Conservation (phyloP, 345 rosid species). For the Salix koriyanagi region DNA sequence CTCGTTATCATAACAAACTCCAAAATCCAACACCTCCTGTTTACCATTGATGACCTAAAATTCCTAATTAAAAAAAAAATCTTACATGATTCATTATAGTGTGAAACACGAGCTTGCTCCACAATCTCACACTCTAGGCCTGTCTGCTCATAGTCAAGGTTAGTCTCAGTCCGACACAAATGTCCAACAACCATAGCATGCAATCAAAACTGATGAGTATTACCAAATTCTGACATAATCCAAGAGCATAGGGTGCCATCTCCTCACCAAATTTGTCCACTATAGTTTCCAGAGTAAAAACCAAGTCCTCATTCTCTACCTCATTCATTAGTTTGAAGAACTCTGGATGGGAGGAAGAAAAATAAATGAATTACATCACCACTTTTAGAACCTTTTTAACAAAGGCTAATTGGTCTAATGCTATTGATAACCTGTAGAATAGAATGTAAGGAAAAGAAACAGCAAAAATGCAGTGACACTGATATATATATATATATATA, state of each 20-base stretch:
- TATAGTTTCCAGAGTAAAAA: slow-evolving; percentile 82
- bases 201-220: background rate
- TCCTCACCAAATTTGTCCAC: slow-evolving; percentile 97
- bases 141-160: background rate
- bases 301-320: slow-evolving; percentile 96
- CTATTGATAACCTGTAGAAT: background rate
- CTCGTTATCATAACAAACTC: background rate
- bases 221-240: slow-evolving; percentile 93
- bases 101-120: background rate
- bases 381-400: background rate
- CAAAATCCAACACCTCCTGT: background rate
- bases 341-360: slow-evolving; percentile 42
- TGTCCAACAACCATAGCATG: background rate
- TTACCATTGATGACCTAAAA: background rate
- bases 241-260: slow-evolving; percentile 94
- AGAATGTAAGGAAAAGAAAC: background rate
- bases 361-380: background rate
- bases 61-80: background rate
- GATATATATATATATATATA: background rate
- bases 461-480: slow-evolving; percentile 6
- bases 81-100: background rate
- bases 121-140: background rate
- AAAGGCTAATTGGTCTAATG: background rate
- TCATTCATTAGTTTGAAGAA: slow-evolving; percentile 97
- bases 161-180: slow-evolving; percentile 1